These are phyloP conservation scores for Monilinia fructicola DNA, from an alignment of 2,329 filamentous ascomycete species.

Conservation along the genomic window DNA sequence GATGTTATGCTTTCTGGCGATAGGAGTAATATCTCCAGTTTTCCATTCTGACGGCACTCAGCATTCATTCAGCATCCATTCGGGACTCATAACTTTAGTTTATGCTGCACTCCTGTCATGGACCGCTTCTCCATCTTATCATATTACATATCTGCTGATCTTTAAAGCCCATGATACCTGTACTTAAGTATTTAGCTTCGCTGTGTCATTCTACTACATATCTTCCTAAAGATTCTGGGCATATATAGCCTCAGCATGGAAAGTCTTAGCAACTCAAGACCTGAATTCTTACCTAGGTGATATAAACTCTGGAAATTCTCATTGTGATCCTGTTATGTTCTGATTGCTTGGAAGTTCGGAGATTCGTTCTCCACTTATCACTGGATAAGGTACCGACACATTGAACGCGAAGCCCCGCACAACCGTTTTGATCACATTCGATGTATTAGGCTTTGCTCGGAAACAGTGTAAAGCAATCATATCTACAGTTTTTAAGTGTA, in stretches of 20 bases:
- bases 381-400: neutral
- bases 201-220: neutral
- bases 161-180: neutral
- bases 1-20: neutral
- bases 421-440: neutral
- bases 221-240: neutral
- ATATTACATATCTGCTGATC: neutral
- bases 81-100: no score
- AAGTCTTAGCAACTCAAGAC: no score
- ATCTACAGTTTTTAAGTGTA: neutral
- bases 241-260: neutral
- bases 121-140: no score
- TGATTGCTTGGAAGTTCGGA: no score
- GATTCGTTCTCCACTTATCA: neutral
- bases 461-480: neutral
- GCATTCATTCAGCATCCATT: no score
- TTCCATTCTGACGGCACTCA: neutral
- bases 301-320: no score
- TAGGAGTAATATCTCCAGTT: neutral
- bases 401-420: neutral
- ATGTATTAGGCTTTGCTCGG: no score
- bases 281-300: no score
- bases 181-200: neutral
- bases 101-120: neutral
- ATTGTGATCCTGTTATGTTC: no score